Conservation (phyloP, 2,329 filamentous ascomycete genomes). For the Colletotrichum australisinense region DNA sequence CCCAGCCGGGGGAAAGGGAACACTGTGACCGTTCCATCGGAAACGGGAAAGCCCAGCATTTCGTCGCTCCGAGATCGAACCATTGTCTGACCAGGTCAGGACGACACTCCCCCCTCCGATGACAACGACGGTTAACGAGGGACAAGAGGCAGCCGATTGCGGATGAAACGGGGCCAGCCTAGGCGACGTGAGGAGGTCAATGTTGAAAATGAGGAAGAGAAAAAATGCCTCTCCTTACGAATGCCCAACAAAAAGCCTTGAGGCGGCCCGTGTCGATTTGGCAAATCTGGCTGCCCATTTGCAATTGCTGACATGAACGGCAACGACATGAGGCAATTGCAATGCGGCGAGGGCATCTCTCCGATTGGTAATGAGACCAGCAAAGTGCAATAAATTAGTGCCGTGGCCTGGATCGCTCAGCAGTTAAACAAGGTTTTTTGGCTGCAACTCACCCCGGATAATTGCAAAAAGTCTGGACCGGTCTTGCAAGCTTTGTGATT, state of each 20-base stretch:
- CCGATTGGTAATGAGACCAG: not conserved
- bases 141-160: not conserved
- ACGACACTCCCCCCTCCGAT: not conserved
- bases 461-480: slow-evolving; percentile 2
- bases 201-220: not conserved
- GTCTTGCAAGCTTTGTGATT: not conserved
- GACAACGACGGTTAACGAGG: not conserved
- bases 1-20: not conserved
- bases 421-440: not conserved
- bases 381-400: not conserved
- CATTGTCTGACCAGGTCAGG: slow-evolving; percentile 11
- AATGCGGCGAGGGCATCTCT: not conserved
- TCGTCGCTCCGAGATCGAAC: slow-evolving; percentile 20
- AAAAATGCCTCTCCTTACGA: not conserved
- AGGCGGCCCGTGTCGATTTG: slow-evolving; percentile 1
- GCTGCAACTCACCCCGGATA: not conserved
- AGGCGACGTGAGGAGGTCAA: slow-evolving; percentile 1
- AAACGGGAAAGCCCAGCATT: not conserved
- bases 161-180: slow-evolving; percentile 8
- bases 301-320: not conserved
- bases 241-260: slow-evolving; percentile 10
- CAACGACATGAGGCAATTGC: not conserved
- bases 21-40: slow-evolving; percentile 7
- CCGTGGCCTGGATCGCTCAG: slow-evolving; percentile 2
- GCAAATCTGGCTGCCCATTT: not conserved